Evolutionary conservation across 306 rosid species (phyloP).

Genomic region (Medicago arabica): DNA sequence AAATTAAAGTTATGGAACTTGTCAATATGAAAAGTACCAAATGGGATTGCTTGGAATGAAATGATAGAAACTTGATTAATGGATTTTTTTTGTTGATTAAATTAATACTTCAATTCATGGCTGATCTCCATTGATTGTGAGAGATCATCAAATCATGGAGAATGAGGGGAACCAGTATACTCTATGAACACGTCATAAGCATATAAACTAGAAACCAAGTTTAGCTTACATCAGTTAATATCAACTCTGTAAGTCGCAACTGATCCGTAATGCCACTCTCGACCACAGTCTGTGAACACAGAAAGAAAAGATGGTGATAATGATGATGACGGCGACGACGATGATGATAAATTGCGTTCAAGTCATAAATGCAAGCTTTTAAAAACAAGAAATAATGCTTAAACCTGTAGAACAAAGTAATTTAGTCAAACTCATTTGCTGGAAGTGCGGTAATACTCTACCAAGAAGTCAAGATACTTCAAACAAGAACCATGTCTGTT

Average conservation of each 20-base stretch:
- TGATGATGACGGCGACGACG: not conserved
- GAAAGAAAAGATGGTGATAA: not conserved
- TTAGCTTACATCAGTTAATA: slow-evolving; percentile 80
- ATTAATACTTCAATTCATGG: not conserved
- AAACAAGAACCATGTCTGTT: slow-evolving; percentile 1
- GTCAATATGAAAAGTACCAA: not conserved
- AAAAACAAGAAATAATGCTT: not conserved
- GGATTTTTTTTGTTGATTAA: not conserved
- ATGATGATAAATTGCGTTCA: not conserved
- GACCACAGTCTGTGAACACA: slow-evolving; percentile 64
- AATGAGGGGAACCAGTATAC: slow-evolving; percentile 31
- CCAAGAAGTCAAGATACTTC: not conserved
- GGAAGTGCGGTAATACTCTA: slow-evolving; percentile 12
- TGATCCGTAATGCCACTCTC: slow-evolving; percentile 89
- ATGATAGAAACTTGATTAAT: not conserved
- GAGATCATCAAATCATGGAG: slow-evolving; percentile 2
- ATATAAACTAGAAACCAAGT: slow-evolving; percentile 20
- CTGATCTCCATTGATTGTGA: slow-evolving; percentile 3
- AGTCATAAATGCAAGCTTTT: slow-evolving; percentile 14
- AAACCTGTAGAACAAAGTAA: not conserved
- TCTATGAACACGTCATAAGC: slow-evolving; percentile 29
- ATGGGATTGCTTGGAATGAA: not conserved
- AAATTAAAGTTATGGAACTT: not conserved
- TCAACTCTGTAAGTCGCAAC: slow-evolving; percentile 80
- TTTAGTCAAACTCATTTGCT: not conserved